A percentile compares a stretch with the other conserved stretches of the same genome.
Conservation (phyloP, 2,329 filamentous ascomycete species). For the Paramyrothecium sp. region DNA sequence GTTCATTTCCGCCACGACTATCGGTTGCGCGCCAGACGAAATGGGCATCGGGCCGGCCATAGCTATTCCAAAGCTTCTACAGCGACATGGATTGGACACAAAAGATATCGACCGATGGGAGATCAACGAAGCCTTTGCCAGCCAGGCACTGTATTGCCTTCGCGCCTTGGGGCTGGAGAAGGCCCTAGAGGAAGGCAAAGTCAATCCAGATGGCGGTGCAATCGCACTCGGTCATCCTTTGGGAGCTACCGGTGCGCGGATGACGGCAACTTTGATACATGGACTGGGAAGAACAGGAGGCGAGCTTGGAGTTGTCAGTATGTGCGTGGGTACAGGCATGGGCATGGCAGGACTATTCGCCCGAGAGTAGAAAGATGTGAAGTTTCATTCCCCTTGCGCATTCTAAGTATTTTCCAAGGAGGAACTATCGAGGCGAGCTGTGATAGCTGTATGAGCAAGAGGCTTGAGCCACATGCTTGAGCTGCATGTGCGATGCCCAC, state of each 20-base stretch:
- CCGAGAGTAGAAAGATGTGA: slow-evolving; percentile 47
- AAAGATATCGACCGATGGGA: slow-evolving; percentile 84
- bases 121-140: slow-evolving; percentile 82
- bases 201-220: slow-evolving; percentile 90
- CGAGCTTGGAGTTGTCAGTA: slow-evolving; percentile 81
- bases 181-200: slow-evolving; percentile 61
- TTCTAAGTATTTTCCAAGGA: too few species aligned
- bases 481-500: too few species aligned
- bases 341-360: slow-evolving; percentile 70
- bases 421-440: too few species aligned
- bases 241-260: slow-evolving; percentile 81
- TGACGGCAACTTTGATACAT: slow-evolving; percentile 68
- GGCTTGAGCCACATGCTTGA: too few species aligned
- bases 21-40: slow-evolving; percentile 82
- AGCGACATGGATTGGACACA: slow-evolving; percentile 62
- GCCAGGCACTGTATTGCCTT: slow-evolving; percentile 68
- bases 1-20: slow-evolving; percentile 74
- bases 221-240: slow-evolving; percentile 90
- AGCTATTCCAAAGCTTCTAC: slow-evolving; percentile 80
- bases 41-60: slow-evolving; percentile 91
- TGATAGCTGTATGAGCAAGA: too few species aligned
- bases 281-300: slow-evolving; percentile 69
- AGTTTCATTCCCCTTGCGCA: too few species aligned
- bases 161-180: slow-evolving; percentile 65
- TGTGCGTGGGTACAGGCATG: slow-evolving; percentile 87